Evolutionary conservation across 169 alveolate species (phyloP), one percentile per base, ranked within the genome.

Genomic region (Plasmodium sp.): DNA sequence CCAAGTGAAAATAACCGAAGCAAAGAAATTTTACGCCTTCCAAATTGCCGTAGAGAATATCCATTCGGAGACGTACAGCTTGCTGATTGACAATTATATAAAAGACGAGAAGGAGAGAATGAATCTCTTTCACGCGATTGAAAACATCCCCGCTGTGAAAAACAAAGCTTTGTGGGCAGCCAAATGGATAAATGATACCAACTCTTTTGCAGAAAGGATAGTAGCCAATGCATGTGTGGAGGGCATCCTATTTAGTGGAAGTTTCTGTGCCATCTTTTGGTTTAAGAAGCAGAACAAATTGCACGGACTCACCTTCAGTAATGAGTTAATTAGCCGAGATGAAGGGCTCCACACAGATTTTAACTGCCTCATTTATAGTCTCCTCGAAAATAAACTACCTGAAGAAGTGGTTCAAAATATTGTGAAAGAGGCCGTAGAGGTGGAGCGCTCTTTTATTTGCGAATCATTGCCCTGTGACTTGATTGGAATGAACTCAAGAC

Each of bases 271-370:
- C 22, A 99, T 99, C 48, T 99, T 98, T 97, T 99, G 99, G 99
- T 98, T 99, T 86, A 99, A 99, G 96, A 99, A 99, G 96, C 98
- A 99, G 36, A 99, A 99, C 16, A 96, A 98, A 82, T 98, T 98
- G 99, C 99, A 99, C 45, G 99, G 99, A 3, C 97, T 99, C 33
- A 98, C 99, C 3, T 98, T 98, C 94, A 97, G 99, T 92, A 98
- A 99, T 97, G 99, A 99, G 96, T 97, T 99, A 67, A 99, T 99
- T 77, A 96, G 99, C 39, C 98, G 99, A 86, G 99, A 99, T 93
- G 99, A 99, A 96, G 99, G 99, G 2, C 96, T 99, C 58, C 99
- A 99, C 96, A 99, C 99, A 18, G 99, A 99, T 95, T 99, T 99
- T 94, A 99, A 99, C 31, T 99, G 99, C 96, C 96, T 98, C 79